These are phyloP conservation scores for Aspergillus sp. DNA, from an alignment of 2,329 filamentous ascomycete species.

Conservation along the genomic window DNA sequence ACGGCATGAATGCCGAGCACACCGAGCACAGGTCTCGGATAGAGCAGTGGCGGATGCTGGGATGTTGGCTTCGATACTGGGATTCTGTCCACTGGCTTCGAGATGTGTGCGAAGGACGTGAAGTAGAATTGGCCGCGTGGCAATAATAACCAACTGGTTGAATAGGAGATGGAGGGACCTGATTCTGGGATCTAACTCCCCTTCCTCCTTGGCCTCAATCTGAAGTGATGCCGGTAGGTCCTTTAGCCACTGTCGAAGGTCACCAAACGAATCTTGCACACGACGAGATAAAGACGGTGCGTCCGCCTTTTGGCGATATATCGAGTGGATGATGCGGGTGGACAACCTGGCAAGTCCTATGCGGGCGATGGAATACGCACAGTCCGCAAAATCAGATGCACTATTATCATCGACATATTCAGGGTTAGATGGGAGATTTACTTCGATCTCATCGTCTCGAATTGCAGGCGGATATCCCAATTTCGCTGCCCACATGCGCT, in stretches of 20 bases:
- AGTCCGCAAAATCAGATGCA: not conserved
- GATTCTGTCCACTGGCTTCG: not conserved
- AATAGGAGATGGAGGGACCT: not conserved
- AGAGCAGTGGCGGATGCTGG: not conserved
- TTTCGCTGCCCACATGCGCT: not conserved
- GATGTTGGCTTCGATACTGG: not conserved
- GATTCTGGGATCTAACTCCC: not conserved
- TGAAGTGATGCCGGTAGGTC: not conserved
- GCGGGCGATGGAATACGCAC: not conserved
- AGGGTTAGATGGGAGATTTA: not conserved
- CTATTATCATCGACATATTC: not conserved
- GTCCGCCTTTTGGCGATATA: not conserved
- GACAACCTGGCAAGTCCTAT: not conserved
- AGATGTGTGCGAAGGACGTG: not conserved
- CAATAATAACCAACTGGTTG: not conserved
- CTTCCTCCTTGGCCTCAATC: not conserved
- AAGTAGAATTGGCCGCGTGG: not conserved
- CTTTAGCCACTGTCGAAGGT: not conserved
- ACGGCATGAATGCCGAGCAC: not conserved
- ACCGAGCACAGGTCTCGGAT: not conserved
- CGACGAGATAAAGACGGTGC: not conserved
- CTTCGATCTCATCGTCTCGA: not conserved
- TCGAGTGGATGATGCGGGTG: not conserved
- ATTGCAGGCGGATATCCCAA: not conserved
- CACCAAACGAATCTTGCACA: not conserved